Evolutionary conservation across 148 eudicot species (phyloP).

Genomic region (Rhododendron vialii): DNA sequence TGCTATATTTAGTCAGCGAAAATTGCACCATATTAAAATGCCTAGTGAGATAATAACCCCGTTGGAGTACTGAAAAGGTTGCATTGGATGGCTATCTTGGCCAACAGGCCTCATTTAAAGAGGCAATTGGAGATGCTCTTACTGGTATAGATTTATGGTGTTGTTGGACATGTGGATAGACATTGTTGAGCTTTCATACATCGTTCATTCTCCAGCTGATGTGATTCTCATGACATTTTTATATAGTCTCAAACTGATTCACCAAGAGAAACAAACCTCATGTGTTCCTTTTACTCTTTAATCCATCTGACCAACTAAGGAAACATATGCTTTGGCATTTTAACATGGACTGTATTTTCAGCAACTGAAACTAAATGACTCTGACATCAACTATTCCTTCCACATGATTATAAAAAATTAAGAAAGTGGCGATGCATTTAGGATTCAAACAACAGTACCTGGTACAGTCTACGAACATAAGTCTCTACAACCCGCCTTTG

Average conservation of each 20-base stretch:
- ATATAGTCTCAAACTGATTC: neutral
- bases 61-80: neutral
- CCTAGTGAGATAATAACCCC: neutral
- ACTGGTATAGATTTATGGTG: neutral
- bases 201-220: neutral
- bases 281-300: neutral
- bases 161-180: neutral
- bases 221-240: neutral
- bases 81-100: neutral
- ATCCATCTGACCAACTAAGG: neutral
- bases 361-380: neutral
- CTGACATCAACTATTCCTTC: neutral
- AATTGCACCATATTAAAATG: neutral
- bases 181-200: neutral
- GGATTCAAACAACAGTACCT: conserved; percentile 39
- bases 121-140: neutral
- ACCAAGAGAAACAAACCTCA: neutral
- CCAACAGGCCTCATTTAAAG: neutral
- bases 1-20: neutral
- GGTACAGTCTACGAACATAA: conserved; percentile 87
- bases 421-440: neutral
- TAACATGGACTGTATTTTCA: neutral
- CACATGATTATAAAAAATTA: neutral
- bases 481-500: conserved; percentile 98
- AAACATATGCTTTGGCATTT: neutral